Evolutionary conservation across 352 stramenopile genomes (phyloP).

Genomic region (Plasmopara halstedii): DNA sequence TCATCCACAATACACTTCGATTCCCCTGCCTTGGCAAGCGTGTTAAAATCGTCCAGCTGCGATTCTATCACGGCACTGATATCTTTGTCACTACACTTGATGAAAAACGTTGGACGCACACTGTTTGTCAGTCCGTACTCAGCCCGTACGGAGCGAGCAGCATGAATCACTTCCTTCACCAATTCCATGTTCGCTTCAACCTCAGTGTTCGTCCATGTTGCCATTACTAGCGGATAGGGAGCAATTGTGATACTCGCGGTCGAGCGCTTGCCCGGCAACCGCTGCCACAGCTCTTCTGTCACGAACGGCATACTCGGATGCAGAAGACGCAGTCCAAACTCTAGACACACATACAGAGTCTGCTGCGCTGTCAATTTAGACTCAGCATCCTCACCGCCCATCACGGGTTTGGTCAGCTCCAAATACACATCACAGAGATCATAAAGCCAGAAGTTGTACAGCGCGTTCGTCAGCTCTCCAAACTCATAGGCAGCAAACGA

Average conservation of each 20-base stretch:
- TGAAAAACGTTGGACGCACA: slow-evolving; percentile 74
- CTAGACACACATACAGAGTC: slow-evolving; percentile 80
- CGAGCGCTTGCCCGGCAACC: slow-evolving; percentile 62
- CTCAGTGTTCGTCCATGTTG: slow-evolving; percentile 80
- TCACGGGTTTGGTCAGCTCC: slow-evolving; percentile 98
- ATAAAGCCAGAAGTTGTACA: slow-evolving; percentile 99
- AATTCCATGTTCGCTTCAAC: slow-evolving; percentile 91
- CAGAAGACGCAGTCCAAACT: slow-evolving; percentile 85
- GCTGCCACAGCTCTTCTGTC: slow-evolving; percentile 92
- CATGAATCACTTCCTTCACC: slow-evolving; percentile 93
- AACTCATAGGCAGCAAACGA: slow-evolving; percentile 94
- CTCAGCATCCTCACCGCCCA: slow-evolving; percentile 70
- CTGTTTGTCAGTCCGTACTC: slow-evolving; percentile 81
- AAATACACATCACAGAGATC: slow-evolving; percentile 99
- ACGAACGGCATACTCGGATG: slow-evolving; percentile 99
- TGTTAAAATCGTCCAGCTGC: slow-evolving; percentile 93
- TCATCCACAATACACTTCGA: slow-evolving; percentile 86
- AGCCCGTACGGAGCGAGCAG: slow-evolving; percentile 90
- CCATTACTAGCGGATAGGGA: slow-evolving; percentile 63
- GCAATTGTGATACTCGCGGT: slow-evolving; percentile 72
- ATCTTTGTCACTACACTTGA: slow-evolving; percentile 83
- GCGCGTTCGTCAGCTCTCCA: slow-evolving; percentile 88
- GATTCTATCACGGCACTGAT: slow-evolving; percentile 63
- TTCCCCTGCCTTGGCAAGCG: slow-evolving; percentile 88
- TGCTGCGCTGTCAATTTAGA: slow-evolving; percentile 76